Evolutionary conservation across 2,329 filamentous ascomycete genomes (phyloP).

Genomic region (Fusarium annulatum): DNA sequence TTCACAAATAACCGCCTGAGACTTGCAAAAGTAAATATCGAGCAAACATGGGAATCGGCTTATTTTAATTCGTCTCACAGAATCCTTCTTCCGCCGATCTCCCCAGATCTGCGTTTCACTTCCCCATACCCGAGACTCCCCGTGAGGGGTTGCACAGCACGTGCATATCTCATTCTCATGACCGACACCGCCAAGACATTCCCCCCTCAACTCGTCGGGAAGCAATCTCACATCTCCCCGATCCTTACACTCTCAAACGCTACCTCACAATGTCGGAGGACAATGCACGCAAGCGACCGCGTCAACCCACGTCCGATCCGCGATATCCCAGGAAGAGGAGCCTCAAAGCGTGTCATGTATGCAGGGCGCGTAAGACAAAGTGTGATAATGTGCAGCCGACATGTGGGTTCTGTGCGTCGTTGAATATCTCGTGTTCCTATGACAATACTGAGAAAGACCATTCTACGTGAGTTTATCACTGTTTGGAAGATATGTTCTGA

Average conservation of each 20-base stretch:
- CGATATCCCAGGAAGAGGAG: conserved; percentile 49
- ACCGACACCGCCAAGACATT: conserved; percentile 15
- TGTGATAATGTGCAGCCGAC: conserved; percentile 52
- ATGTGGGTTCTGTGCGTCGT: conserved; percentile 50
- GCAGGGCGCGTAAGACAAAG: conserved; percentile 52
- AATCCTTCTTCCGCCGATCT: not conserved
- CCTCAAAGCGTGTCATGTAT: conserved; percentile 51
- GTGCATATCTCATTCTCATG: not conserved
- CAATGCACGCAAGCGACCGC: conserved; percentile 26
- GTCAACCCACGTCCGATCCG: conserved; percentile 29
- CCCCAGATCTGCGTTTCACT: not conserved
- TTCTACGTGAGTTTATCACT: conserved; percentile 36
- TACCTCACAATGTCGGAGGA: not conserved
- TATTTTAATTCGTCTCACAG: conserved; percentile 5
- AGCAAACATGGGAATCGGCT: not conserved
- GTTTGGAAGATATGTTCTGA: not conserved
- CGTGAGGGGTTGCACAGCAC: conserved; percentile 22
- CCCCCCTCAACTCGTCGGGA: conserved; percentile 14
- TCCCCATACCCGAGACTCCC: conserved; percentile 32
- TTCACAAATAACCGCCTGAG: not conserved
- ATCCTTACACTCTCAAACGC: not conserved
- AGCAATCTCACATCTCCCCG: conserved; percentile 26
- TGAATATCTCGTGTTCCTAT: conserved; percentile 50
- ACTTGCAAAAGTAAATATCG: not conserved
- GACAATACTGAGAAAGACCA: conserved; percentile 43